Evolutionary conservation across 768 basidiomycete genomes (phyloP).

Genomic region (Phanerochaete sordida): DNA sequence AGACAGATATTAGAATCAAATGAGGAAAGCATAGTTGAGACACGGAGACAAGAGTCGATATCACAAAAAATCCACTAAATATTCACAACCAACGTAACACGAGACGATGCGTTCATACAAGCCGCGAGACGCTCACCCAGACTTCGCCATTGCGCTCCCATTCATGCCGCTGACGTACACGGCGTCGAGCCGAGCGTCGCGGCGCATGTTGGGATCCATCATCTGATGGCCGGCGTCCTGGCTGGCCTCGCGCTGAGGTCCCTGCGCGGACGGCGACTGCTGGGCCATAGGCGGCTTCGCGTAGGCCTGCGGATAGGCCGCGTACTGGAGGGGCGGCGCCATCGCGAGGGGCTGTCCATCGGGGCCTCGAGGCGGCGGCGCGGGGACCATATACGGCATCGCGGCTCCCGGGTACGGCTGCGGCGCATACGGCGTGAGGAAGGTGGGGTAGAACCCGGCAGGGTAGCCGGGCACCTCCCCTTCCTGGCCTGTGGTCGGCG

Average conservation of each 20-base stretch:
- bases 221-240: slow-evolving; percentile 7
- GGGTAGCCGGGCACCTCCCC: slow-evolving; percentile 39
- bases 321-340: slow-evolving; percentile 6
- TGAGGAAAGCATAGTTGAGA: background rate
- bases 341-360: slow-evolving; percentile 8
- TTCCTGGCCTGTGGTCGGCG: slow-evolving; percentile 38
- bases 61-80: background rate
- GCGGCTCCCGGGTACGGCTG: slow-evolving; percentile 34
- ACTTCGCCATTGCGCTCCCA: background rate
- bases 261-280: background rate
- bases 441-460: slow-evolving; percentile 42
- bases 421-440: slow-evolving; percentile 43
- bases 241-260: slow-evolving; percentile 2
- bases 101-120: background rate
- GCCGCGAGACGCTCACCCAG: background rate
- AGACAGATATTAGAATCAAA: background rate
- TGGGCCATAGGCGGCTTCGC: background rate
- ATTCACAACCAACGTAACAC: background rate
- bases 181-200: slow-evolving; percentile 15
- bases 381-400: slow-evolving; percentile 44
- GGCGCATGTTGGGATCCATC: slow-evolving; percentile 3
- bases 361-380: slow-evolving; percentile 11
- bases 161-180: slow-evolving; percentile 16
- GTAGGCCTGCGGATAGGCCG: slow-evolving; percentile 3
- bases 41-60: background rate